Conservation (phyloP, 345 rosid species). For the Eucalyptus sp. region DNA sequence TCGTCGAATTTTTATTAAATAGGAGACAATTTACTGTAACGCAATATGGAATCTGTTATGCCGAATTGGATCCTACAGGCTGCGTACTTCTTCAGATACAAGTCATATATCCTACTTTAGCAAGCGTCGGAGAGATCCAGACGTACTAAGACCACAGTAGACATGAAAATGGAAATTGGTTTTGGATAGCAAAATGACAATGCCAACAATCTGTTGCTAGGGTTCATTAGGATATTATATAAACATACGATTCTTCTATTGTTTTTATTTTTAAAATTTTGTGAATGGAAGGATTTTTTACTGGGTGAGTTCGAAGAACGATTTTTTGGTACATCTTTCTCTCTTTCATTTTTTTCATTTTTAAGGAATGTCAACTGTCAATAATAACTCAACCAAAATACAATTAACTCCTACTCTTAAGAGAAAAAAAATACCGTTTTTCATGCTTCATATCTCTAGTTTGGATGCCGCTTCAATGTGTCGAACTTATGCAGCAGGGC, state of each 20-base stretch:
- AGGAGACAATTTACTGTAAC: not conserved
- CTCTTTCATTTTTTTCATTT: not conserved
- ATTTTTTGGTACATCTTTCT: too few species aligned
- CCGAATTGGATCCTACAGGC: not conserved
- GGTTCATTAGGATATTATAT: too few species aligned
- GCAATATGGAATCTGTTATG: not conserved
- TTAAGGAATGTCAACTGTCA: not conserved
- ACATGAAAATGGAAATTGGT: not conserved
- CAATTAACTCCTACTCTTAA: not conserved
- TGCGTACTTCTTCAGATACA: not conserved
- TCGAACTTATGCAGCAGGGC: too few species aligned
- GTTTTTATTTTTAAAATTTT: too few species aligned
- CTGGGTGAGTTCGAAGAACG: too few species aligned
- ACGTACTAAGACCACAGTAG: not conserved
- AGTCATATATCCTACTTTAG: not conserved
- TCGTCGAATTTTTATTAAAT: too few species aligned
- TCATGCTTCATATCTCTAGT: not conserved
- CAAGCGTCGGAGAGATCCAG: not conserved
- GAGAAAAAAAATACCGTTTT: too few species aligned
- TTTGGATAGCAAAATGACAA: not conserved
- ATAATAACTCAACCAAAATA: not conserved
- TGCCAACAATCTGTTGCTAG: too few species aligned
- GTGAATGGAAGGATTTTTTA: too few species aligned
- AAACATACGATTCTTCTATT: too few species aligned
- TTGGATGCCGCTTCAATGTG: too few species aligned